phyloP scores from a whole-genome alignment of 2,329 filamentous ascomycete genomes.

The Colletotrichum lupini region DNA sequence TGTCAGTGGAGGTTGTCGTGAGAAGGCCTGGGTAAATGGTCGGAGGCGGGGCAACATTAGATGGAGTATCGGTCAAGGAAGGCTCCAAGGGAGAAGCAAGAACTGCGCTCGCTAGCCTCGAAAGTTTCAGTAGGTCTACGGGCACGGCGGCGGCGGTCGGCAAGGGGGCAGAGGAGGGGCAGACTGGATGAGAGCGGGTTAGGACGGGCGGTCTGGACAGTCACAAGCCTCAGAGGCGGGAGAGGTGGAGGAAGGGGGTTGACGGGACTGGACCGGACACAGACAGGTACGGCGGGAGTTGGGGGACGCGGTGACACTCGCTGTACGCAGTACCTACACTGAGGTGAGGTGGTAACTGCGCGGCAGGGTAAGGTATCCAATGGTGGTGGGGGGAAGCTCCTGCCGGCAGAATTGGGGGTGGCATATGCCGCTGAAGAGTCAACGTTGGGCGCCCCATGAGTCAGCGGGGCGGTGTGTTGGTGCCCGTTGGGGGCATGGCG shows the following conservation, averaged over 20 bases:
- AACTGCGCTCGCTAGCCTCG: not conserved
- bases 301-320: not conserved
- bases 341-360: not conserved
- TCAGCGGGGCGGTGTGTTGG: not conserved
- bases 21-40: conserved; percentile 21
- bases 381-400: not conserved
- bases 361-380: not conserved
- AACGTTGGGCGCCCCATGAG: not conserved
- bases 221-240: not conserved
- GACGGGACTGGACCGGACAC: too few species aligned
- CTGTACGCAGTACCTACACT: not conserved
- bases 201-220: conserved; percentile 1
- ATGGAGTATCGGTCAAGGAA: not conserved
- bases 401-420: conserved; percentile 3
- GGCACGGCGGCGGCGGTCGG: conserved; percentile 14
- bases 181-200: not conserved
- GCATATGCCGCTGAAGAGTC: conserved; percentile 14
- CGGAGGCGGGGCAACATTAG: conserved; percentile 31
- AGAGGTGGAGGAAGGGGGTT: not conserved
- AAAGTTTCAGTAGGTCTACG: conserved; percentile 13
- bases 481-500: not conserved
- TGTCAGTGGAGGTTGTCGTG: conserved; percentile 19
- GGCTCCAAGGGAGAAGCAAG: not conserved
- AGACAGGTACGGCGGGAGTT: not conserved
- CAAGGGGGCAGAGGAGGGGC: not conserved